Conservation (phyloP, 2,329 filamentous ascomycete species). For the Fusarium phyllophilum region DNA sequence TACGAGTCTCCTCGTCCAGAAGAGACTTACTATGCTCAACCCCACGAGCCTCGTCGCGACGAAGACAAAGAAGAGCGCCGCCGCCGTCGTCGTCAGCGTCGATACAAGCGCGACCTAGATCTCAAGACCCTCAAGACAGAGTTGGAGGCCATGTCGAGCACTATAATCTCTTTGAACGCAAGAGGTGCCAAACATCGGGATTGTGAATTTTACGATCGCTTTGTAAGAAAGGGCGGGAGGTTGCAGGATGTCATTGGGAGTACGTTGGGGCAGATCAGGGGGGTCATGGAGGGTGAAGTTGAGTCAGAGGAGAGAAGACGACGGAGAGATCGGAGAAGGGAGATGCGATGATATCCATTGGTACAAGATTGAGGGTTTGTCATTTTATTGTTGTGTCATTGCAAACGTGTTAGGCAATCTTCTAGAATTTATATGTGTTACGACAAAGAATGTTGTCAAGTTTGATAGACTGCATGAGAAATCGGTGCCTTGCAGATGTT, state of each 20-base stretch:
- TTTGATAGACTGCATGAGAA: not conserved
- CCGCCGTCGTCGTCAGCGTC: slow-evolving; percentile 30
- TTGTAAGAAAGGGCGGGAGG: slow-evolving; percentile 39
- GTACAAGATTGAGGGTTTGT: not conserved
- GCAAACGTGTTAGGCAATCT: slow-evolving; percentile 3
- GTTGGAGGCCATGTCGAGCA: slow-evolving; percentile 42
- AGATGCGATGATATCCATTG: slow-evolving; percentile 9
- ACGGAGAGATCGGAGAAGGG: slow-evolving; percentile 14
- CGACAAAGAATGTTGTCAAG: not conserved
- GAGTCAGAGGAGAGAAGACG: slow-evolving; percentile 23
- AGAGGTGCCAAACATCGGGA: slow-evolving; percentile 36
- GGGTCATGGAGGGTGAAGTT: slow-evolving; percentile 25
- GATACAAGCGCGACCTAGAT: slow-evolving; percentile 31
- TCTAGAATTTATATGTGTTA: slow-evolving; percentile 23
- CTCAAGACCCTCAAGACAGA: slow-evolving; percentile 39
- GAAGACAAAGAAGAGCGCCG: slow-evolving; percentile 32
- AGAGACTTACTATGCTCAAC: slow-evolving; percentile 18
- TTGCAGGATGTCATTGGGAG: slow-evolving; percentile 42
- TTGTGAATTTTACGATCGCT: slow-evolving; percentile 43
- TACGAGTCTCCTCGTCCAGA: slow-evolving; percentile 23
- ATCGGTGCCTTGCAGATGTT: slow-evolving; percentile 8
- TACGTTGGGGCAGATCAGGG: slow-evolving; percentile 39
- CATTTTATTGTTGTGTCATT: not conserved
- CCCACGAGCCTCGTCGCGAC: slow-evolving; percentile 11
- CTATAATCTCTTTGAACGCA: slow-evolving; percentile 40